A percentile compares a stretch with the other conserved stretches of the same genome.
phyloP scores from a whole-genome alignment of 2,329 filamentous ascomycete species.

The Tolypocladium ovalisporum region DNA sequence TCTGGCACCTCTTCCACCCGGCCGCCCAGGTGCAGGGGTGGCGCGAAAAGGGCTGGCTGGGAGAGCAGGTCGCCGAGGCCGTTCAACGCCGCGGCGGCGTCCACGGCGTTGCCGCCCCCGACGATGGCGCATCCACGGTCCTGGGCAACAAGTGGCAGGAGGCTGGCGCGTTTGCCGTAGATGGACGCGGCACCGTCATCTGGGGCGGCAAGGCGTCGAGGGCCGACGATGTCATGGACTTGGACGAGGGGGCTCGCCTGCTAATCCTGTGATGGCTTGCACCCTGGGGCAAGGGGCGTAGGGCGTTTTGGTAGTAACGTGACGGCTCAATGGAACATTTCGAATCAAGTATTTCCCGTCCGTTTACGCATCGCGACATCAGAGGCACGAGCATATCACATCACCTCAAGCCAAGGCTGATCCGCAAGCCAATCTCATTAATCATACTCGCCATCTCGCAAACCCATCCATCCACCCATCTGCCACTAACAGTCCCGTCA shows the following conservation, averaged over 20 bases:
- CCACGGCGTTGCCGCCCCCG: constrained; percentile 8
- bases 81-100: constrained; percentile 26
- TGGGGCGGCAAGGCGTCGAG: constrained; percentile 37
- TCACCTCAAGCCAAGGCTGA: neutral
- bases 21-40: constrained; percentile 39
- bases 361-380: neutral
- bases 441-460: constrained; percentile 1
- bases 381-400: neutral
- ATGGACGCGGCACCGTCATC: constrained; percentile 36
- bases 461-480: neutral
- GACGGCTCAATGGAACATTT: neutral
- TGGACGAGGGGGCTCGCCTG: constrained; percentile 38
- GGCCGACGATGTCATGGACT: constrained; percentile 39
- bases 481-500: no score
- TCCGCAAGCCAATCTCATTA: constrained; percentile 3
- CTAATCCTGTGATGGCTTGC: constrained; percentile 8
- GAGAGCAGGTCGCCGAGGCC: constrained; percentile 35
- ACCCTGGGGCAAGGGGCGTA: neutral
- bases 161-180: constrained; percentile 39
- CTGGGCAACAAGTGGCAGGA: constrained; percentile 49
- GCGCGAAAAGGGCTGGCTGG: constrained; percentile 45
- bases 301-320: neutral
- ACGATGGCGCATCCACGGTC: constrained; percentile 28
- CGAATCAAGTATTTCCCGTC: no score
- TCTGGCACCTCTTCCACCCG: constrained; percentile 44